A percentile compares a stretch with the other conserved stretches of the same genome.
Evolutionary conservation across 2,329 filamentous ascomycete genomes (phyloP).

Genomic region (Pseudonectria buxi): DNA sequence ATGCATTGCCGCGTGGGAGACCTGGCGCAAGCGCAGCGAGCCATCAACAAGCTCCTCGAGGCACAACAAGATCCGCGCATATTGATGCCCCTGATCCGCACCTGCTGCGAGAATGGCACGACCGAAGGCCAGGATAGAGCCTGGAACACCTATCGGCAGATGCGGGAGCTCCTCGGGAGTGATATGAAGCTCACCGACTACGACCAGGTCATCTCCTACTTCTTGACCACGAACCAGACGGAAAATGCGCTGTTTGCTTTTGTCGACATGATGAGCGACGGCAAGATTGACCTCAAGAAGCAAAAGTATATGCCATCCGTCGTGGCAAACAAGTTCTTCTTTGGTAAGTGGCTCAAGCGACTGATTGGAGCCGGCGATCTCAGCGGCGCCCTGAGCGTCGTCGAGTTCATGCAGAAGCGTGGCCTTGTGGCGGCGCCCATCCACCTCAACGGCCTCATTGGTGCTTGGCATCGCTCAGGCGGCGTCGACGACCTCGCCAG

Average conservation of each 20-base stretch:
- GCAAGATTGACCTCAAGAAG: slow-evolving; percentile 42
- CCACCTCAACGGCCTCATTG: slow-evolving; percentile 77
- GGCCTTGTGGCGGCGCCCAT: slow-evolving; percentile 63
- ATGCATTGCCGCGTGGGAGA: slow-evolving; percentile 56
- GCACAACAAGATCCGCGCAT: slow-evolving; percentile 47
- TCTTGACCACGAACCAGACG: slow-evolving; percentile 59
- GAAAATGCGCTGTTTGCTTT: slow-evolving; percentile 69
- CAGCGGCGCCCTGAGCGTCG: slow-evolving; percentile 63
- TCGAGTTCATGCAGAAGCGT: slow-evolving; percentile 67
- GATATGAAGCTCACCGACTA: slow-evolving; percentile 67
- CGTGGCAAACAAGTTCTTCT: slow-evolving; percentile 69
- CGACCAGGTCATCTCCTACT: slow-evolving; percentile 64
- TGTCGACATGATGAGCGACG: slow-evolving; percentile 79
- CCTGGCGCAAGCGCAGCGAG: slow-evolving; percentile 50
- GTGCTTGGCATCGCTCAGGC: slow-evolving; percentile 65
- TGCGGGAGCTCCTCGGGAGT: slow-evolving; percentile 54
- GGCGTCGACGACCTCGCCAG: slow-evolving; percentile 46
- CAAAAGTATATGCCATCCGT: slow-evolving; percentile 39
- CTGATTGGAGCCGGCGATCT: slow-evolving; percentile 67
- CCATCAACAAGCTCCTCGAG: slow-evolving; percentile 47
- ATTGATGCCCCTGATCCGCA: slow-evolving; percentile 62
- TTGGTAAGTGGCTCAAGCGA: slow-evolving; percentile 82
- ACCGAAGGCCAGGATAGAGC: slow-evolving; percentile 47
- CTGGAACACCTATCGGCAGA: slow-evolving; percentile 59
- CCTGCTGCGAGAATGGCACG: slow-evolving; percentile 49